A percentile compares a stretch with the other conserved stretches of the same genome.
Conservation (phyloP, 2,329 filamentous ascomycete genomes). For the Venturia nashicola region DNA sequence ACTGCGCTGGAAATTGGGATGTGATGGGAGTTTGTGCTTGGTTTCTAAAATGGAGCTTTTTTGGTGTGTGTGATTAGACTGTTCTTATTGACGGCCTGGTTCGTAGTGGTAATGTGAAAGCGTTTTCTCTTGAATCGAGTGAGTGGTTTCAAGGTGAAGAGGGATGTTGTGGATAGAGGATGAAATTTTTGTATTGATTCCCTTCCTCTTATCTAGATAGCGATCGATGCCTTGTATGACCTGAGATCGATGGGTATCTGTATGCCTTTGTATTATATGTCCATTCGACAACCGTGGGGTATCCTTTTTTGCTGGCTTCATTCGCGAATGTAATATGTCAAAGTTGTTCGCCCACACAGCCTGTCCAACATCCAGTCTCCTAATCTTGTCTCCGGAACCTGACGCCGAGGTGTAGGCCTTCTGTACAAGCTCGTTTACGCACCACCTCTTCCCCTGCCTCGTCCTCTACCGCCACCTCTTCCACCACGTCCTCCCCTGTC, state of each 20-base stretch:
- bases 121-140: not conserved
- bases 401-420: too few species aligned
- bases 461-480: constrained; percentile 18
- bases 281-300: not conserved
- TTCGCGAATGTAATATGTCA: not conserved
- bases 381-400: not conserved
- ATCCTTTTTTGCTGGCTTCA: not conserved
- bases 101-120: not conserved
- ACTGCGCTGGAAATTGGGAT: not conserved
- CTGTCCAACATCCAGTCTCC: not conserved
- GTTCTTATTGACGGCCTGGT: not conserved
- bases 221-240: too few species aligned
- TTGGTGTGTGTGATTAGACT: not conserved
- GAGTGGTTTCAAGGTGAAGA: not conserved
- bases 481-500: constrained; percentile 31
- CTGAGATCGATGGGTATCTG: not conserved
- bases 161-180: not conserved
- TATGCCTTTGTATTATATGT: not conserved
- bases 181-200: not conserved
- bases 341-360: not conserved
- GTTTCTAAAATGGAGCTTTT: not conserved
- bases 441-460: constrained; percentile 20
- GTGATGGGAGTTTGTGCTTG: not conserved
- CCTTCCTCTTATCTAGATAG: not conserved
- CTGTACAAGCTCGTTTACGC: not conserved